These are phyloP conservation scores for Plasmodium fragile DNA, from an alignment of 169 alveolate species.

Conservation along the genomic window DNA sequence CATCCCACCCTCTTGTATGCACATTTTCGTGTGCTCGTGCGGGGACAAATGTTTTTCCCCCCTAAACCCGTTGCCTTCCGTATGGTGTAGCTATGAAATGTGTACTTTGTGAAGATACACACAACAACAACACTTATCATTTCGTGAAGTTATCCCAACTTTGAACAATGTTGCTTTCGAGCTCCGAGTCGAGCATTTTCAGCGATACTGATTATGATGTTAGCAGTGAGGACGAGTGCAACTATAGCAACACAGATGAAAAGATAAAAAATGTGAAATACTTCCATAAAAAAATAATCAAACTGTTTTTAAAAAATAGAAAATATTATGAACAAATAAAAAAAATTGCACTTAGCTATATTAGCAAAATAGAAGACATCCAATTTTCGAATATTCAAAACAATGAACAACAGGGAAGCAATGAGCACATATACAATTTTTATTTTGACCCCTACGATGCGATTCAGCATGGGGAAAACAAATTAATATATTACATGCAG, in stretches of 20 bases:
- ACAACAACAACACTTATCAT: background rate
- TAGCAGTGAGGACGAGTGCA: conserved; percentile 37
- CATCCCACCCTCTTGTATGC: background rate
- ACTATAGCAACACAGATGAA: conserved; percentile 22
- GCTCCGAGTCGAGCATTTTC: conserved; percentile 68
- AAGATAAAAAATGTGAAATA: conserved; percentile 54
- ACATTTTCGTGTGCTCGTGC: background rate
- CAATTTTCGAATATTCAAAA: conserved; percentile 43
- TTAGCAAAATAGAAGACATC: conserved; percentile 64
- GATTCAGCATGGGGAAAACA: conserved; percentile 67
- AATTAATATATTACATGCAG: conserved; percentile 67
- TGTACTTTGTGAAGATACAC: background rate
- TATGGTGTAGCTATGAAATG: conserved; percentile 2
- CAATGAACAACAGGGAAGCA: background rate
- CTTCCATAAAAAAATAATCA: conserved; percentile 43
- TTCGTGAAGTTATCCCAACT: background rate
- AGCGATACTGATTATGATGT: conserved; percentile 61
- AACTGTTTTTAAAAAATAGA: conserved; percentile 61
- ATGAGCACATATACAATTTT: conserved; percentile 58
- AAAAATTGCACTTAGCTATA: conserved; percentile 48
- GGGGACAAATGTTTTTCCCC: background rate
- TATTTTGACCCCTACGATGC: conserved; percentile 67
- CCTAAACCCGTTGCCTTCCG: background rate
- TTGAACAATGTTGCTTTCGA: conserved; percentile 43
- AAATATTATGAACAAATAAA: conserved; percentile 67